phyloP scores from a whole-genome alignment of 352 stramenopile genomes.

The Pythium volutum region DNA sequence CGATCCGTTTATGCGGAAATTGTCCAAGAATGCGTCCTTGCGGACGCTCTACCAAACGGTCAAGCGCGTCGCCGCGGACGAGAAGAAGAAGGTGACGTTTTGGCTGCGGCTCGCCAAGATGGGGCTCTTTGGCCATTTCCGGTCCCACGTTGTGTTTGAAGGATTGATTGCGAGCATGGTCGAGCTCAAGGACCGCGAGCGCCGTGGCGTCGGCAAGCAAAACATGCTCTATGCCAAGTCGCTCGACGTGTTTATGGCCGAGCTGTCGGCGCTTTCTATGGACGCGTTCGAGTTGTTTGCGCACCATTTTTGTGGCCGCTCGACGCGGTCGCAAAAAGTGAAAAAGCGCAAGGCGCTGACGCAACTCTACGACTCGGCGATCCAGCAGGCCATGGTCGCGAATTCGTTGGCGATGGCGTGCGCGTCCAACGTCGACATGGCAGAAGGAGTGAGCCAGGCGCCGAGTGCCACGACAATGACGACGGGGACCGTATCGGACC shows the following conservation, averaged over 20 bases:
- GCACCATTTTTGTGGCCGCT: constrained; percentile 67
- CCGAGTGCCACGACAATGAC: background rate
- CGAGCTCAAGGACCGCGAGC: constrained; percentile 80
- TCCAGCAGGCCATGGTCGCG: background rate
- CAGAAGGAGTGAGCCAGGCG: background rate
- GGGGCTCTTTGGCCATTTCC: constrained; percentile 70
- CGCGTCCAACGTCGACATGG: background rate
- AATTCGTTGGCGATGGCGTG: constrained; percentile 3
- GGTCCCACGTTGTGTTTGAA: constrained; percentile 70
- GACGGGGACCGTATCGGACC: background rate
- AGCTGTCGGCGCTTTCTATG: constrained; percentile 55
- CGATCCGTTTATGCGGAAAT: constrained; percentile 72
- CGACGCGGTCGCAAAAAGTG: constrained; percentile 68
- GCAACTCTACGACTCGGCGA: constrained; percentile 9
- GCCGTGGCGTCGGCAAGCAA: constrained; percentile 76
- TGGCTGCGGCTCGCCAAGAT: constrained; percentile 74
- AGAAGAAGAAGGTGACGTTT: constrained; percentile 49
- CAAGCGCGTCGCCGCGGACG: constrained; percentile 25
- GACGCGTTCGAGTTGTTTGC: constrained; percentile 80
- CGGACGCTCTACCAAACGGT: constrained; percentile 62
- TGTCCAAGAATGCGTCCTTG: constrained; percentile 76
- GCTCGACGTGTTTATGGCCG: constrained; percentile 73
- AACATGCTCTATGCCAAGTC: constrained; percentile 80
- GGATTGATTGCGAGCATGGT: constrained; percentile 78
- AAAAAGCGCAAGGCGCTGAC: constrained; percentile 43